Evolutionary conservation across 2,329 filamentous ascomycete genomes (phyloP), one percentile per base, ranked within the genome.

Genomic region (Didymella lethalis): DNA sequence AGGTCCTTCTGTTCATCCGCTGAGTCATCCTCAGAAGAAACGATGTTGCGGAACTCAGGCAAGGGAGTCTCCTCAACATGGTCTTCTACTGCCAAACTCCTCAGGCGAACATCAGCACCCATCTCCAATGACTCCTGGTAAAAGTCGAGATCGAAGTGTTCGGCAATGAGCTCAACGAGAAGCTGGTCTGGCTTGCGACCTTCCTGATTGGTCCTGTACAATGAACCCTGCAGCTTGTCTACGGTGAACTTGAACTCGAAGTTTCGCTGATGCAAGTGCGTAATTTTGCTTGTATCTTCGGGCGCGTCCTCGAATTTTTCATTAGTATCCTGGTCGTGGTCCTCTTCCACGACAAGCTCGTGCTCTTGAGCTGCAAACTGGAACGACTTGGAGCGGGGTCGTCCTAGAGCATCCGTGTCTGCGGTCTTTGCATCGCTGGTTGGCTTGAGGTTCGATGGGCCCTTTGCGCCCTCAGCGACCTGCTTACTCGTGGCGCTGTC

Each of bases 241-340:
- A 99, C 95, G 8, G 92, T 93, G 77, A 99, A 99, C 66, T 93
- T 96, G 80, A 99, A 92, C 75, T 99, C 93, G 67, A 99, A 98
- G 64, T 90, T 94, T 44, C 91, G 90, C 69, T 97, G 93, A 69
- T 96, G 91, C 46, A 95, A 82, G 70, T 90, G 91, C 11, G 79
- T 73, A 4, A 70, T 68, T 29, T 72, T 65, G 38, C 75, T 54
- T 64, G 75, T 91, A 81, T 84, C 85, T 57, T 90, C 85, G 20
- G 83, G 80, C 3, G 89, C 85, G 61, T 93, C 87, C 69, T 91
- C 85, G 59, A 90, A 91, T 40, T 77, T 86, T 1, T 89, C 85
- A 7, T 86, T 81, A 32, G 89, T 84, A 36, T 83, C 81, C 25
- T 89, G 85, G 54, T 91, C 85, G 25, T 69, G 70, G 16, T 93